Evolutionary conservation across 1,284 basidiomycete species (phyloP), one percentile per base, ranked within the genome.

Genomic region (Trametes versicolor): DNA sequence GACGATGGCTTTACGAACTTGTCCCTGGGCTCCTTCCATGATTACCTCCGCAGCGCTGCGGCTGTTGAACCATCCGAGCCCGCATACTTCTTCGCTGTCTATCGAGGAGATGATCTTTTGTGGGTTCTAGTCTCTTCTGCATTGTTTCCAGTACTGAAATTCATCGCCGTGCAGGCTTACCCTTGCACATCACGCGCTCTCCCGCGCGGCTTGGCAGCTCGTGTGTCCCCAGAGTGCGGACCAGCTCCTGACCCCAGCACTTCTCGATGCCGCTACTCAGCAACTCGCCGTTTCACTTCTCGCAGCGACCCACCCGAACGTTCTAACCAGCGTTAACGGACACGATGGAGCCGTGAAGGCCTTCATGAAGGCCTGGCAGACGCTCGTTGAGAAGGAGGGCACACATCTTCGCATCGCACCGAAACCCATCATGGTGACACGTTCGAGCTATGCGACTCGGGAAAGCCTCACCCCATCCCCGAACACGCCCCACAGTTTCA

Each of bases 1-100:
- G 69, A 73, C 52, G 70, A 72, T 47, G 65, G 62, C 34, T 70
- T 63, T 52, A 69, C 70, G 68, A 74, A 72, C 63, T 63, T 62
- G 17, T 34, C 56, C 15, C 2, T 71, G 2, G 72, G 73, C 6
- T 27, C 60, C 25, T 45, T 72, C 12, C 39, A 67, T n/a, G 71
- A 70, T 23, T 58, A 59, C 49, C 37, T 66, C 12, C 49, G 36
- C 10, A 56, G 36, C 13, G 15, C 47, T 13, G 25, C n/a, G 6
- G 15, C 50, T 2, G 52, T 25, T 36, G 10, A 21, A 21, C 5
- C 23, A 25, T 25, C 45, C 7, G 45, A 45, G 12, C n/a, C 34
- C 15, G 58, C 52, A 10, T 58, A 58, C 2, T 29, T 69, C 17
- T 23, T 70, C 0, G 68, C 32, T 8, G 55, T 73, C 8, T 72